Evolutionary conservation across 371 early-diverging fungal species (phyloP), one percentile per base, ranked within the genome.

Genomic region (Mortierella sp.): DNA sequence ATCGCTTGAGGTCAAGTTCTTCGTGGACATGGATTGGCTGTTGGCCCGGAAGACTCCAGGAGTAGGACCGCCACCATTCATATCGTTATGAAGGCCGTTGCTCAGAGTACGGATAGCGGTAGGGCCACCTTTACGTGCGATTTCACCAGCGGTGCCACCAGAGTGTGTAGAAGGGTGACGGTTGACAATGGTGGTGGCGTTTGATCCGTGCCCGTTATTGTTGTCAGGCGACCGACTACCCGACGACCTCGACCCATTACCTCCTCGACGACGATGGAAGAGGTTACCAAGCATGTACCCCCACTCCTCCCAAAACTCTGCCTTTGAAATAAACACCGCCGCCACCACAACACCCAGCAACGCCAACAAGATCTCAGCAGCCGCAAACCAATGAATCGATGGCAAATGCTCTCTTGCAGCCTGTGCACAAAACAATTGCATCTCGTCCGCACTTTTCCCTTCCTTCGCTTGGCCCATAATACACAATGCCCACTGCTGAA

Each of bases 291-390:
- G 57, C 31, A 84, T 34, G 31, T 54, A 79, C 1, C 70, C 71
- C 85, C 85, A 84, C n/a, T 84, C 85, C 48, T 81, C 78, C 85
- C 85, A 84, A 70, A 84, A 84, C 54, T 84, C 85, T 4, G 70
- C 3, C 72, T 84, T 84, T 52, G 85, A 72, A 71, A 84, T 79
- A 52, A 84, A 84, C 11, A 84, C 76, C 5, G 42, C 45, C 3
- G 76, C 85, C 9, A 84, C 72, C 0, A 81, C 79, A 28, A 81
- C 65, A 24, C 85, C 85, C n/a, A 81, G 58, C 47, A 78, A 44
- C 31, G 81, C 85, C 76, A 84, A 9, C 28, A 84, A n/a, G 24
- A 74, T 28, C 63, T 84, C 85, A n/a, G 85, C 85, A 2, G 81
- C 76, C 14, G 85, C 76, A 68, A 84, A 84, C 85, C 85, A 84